phyloP scores from a whole-genome alignment of 2,329 filamentous ascomycete species.

The Trichoderma aggressivum region DNA sequence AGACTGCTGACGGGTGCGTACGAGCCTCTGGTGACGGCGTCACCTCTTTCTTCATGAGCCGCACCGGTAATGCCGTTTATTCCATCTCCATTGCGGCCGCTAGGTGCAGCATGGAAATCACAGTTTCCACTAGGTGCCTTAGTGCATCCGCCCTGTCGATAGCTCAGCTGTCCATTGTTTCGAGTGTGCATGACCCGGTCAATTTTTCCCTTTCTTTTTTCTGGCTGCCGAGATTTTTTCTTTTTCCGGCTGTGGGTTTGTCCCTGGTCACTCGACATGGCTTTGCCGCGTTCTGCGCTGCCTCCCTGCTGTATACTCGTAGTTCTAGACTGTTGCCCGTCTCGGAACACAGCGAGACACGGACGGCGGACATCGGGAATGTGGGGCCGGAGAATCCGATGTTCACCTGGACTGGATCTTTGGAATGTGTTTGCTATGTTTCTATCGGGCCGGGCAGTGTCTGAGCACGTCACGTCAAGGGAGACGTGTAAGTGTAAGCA shows the following conservation, averaged over 20 bases:
- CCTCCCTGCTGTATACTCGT: neutral
- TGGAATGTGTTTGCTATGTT: neutral
- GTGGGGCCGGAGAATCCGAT: conserved; percentile 19
- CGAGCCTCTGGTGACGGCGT: neutral
- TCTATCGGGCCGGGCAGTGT: neutral
- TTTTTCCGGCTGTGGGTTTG: neutral
- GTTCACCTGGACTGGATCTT: neutral
- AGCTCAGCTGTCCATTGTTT: conserved; percentile 18
- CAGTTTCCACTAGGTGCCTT: conserved; percentile 8
- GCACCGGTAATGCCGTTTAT: conserved; percentile 5
- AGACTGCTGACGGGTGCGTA: conserved; percentile 5
- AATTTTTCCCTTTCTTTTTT: neutral
- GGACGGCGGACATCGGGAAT: conserved; percentile 13
- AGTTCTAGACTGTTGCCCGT: neutral
- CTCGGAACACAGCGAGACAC: conserved; percentile 3
- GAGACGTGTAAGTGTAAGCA: neutral
- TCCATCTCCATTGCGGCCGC: conserved; percentile 1
- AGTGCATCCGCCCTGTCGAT: conserved; percentile 16
- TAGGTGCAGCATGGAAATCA: conserved; percentile 9
- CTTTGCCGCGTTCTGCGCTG: conserved; percentile 9
- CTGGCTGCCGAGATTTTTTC: neutral
- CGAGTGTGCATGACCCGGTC: conserved; percentile 9
- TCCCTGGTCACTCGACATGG: neutral
- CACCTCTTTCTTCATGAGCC: neutral
- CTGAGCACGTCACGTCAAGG: neutral